phyloP scores from a whole-genome alignment of 2,329 filamentous ascomycete species.

The Xylaria hypoxylon region DNA sequence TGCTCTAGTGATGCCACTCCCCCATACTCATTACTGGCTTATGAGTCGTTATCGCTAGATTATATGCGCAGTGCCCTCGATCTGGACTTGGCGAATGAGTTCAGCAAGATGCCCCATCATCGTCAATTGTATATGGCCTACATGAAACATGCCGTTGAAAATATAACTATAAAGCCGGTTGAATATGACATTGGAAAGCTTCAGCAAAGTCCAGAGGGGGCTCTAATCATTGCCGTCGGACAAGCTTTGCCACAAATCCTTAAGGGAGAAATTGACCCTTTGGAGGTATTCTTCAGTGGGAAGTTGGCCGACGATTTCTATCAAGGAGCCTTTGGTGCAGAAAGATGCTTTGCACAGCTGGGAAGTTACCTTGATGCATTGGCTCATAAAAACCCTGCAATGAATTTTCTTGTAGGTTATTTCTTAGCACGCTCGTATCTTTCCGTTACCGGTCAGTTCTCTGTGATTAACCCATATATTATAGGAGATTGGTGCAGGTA shows the following conservation, averaged over 20 bases:
- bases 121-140: constrained; percentile 32
- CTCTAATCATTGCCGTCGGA: constrained; percentile 40
- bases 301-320: constrained; percentile 41
- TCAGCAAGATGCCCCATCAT: constrained; percentile 31
- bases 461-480: constrained; percentile 38
- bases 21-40: constrained; percentile 31
- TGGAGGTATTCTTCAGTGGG: constrained; percentile 38
- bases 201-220: constrained; percentile 37
- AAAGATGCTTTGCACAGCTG: constrained; percentile 39
- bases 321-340: constrained; percentile 36
- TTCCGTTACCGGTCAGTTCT: constrained; percentile 29
- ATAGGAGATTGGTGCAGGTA: constrained; percentile 47
- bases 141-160: constrained; percentile 35
- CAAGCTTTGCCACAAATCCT: constrained; percentile 40
- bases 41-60: constrained; percentile 32
- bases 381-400: constrained; percentile 34
- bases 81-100: constrained; percentile 18
- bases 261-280: constrained; percentile 40
- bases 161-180: constrained; percentile 16
- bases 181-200: constrained; percentile 35
- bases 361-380: constrained; percentile 37
- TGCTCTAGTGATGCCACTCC: constrained; percentile 8
- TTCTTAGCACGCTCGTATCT: neutral
- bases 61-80: constrained; percentile 34
- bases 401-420: constrained; percentile 39